A percentile compares a stretch with the other conserved stretches of the same genome.
Conservation (phyloP, 257 asterid species). For the Striga asiatica region DNA sequence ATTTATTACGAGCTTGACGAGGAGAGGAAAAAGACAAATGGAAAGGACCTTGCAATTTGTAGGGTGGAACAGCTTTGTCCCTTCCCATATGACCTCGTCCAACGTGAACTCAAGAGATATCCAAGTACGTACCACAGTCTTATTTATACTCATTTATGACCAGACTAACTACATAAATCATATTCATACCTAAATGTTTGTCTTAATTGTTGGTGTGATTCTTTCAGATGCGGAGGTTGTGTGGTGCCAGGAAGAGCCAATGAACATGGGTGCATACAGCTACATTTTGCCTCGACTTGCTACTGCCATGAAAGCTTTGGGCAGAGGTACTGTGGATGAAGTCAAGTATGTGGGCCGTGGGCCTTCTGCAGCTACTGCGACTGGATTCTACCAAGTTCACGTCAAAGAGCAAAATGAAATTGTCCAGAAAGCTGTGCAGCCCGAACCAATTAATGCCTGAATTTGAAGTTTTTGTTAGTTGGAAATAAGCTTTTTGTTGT, state of each 20-base stretch:
- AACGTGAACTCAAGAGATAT: conserved; percentile 89
- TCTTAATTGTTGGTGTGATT: neutral
- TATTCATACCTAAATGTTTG: too few relatives aligned
- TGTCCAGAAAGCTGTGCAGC: conserved; percentile 67
- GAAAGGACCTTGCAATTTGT: conserved; percentile 82
- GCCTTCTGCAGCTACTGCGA: conserved; percentile 94
- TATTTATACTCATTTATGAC: too few relatives aligned
- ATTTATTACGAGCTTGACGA: conserved; percentile 89
- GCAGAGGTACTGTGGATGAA: conserved; percentile 63
- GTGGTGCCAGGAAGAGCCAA: conserved; percentile 96
- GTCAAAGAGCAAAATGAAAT: conserved; percentile 57
- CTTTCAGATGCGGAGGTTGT: conserved; percentile 82
- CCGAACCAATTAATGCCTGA: conserved; percentile 33
- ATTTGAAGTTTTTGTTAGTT: neutral
- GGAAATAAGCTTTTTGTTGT: neutral
- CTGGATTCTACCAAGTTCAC: conserved; percentile 71
- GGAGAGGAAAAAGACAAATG: conserved; percentile 49
- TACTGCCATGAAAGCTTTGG: conserved; percentile 65
- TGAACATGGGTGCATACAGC: conserved; percentile 91
- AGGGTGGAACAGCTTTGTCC: conserved; percentile 98
- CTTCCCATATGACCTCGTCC: conserved; percentile 88
- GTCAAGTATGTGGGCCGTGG: conserved; percentile 75
- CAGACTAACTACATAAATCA: too few relatives aligned
- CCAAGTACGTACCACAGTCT: conserved; percentile 96
- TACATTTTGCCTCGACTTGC: conserved; percentile 63